Percentiles rank a stretch among this genome's conserved stretches.
These are phyloP conservation scores for Pichia occidentalis DNA, from an alignment of 805 yeast species.

Conservation along the genomic window DNA sequence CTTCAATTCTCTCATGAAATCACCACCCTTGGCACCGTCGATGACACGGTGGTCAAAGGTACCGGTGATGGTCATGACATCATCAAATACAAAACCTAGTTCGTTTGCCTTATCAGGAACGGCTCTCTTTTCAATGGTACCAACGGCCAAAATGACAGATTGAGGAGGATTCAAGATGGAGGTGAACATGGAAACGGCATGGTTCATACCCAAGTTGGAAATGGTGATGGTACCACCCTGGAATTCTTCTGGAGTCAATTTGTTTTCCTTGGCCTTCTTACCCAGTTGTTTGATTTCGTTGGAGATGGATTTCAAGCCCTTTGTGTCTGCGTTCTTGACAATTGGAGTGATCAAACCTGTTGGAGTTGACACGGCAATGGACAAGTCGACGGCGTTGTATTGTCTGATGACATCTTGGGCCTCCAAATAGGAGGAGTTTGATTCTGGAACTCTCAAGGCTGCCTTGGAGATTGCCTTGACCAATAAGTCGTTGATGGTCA, in stretches of 20 bases:
- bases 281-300: conserved; percentile 84
- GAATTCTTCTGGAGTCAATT: conserved; percentile 92
- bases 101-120: conserved; percentile 88
- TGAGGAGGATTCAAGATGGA: conserved; percentile 98
- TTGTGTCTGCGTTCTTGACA: conserved; percentile 77
- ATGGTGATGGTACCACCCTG: conserved; percentile 99
- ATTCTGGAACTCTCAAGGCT: conserved; percentile 83
- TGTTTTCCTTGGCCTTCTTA: conserved; percentile 91
- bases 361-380: conserved; percentile 98
- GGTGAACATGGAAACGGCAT: conserved; percentile 86
- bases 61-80: conserved; percentile 86
- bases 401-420: conserved; percentile 86
- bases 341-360: conserved; percentile 96
- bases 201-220: conserved; percentile 98
- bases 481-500: conserved; percentile 90
- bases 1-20: conserved; percentile 90
- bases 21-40: conserved; percentile 98
- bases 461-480: conserved; percentile 94
- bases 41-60: conserved; percentile 95
- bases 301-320: conserved; percentile 82
- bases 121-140: conserved; percentile 87
- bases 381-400: conserved; percentile 86
- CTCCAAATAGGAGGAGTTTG: conserved; percentile 90
- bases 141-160: conserved; percentile 87
- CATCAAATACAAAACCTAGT: conserved; percentile 88